phyloP scores from a whole-genome alignment of 2,329 filamentous ascomycete genomes.

The Aspergillus sp. region DNA sequence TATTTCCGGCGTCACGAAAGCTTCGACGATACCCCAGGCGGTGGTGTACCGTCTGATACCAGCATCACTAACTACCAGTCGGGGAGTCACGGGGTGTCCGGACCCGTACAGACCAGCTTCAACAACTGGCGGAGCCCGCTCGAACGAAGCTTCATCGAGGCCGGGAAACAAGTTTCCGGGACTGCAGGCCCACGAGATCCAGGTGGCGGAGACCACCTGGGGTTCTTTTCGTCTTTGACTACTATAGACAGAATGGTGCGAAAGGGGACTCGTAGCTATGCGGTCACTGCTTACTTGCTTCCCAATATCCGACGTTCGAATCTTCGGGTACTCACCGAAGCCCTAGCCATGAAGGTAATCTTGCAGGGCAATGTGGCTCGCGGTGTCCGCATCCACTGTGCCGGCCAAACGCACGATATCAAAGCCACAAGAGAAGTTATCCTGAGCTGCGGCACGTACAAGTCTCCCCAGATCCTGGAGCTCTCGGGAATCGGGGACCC shows the following conservation, averaged over 20 bases:
- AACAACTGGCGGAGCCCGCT: background rate
- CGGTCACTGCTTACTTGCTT: background rate
- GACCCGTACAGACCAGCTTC: background rate
- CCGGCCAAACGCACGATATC: background rate
- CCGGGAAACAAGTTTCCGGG: background rate
- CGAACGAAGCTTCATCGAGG: background rate
- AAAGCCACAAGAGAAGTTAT: constrained; percentile 41
- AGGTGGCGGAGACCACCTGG: background rate
- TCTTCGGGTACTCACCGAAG: background rate
- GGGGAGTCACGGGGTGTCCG: background rate
- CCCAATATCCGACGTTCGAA: background rate
- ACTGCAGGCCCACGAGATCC: background rate
- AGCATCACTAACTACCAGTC: too few relatives aligned
- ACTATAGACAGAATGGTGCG: background rate
- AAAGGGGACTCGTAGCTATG: background rate
- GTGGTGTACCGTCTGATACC: too few relatives aligned
- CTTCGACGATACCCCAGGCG: too few relatives aligned
- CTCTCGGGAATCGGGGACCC: constrained; percentile 59
- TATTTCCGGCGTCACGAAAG: too few relatives aligned
- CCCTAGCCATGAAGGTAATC: background rate
- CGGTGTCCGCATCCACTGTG: background rate
- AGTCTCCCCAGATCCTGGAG: constrained; percentile 60
- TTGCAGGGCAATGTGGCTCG: background rate
- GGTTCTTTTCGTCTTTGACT: background rate
- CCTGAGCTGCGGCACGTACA: constrained; percentile 57